Conservation (phyloP, 371 early-diverging fungal species). For the Furculomyces boomerangus region DNA sequence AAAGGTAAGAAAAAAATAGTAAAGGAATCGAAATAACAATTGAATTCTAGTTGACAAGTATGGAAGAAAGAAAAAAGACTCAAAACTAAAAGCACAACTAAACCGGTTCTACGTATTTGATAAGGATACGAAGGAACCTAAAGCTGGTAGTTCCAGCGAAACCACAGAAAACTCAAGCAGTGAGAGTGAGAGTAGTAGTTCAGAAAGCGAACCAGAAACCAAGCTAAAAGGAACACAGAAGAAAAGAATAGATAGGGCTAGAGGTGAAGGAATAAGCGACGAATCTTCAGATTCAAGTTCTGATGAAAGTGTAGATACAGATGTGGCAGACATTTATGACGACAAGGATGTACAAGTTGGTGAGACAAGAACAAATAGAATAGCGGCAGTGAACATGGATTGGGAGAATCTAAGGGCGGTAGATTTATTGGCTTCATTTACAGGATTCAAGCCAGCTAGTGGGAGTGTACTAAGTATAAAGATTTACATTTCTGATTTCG, state of each 20-base stretch:
- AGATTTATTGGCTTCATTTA: slow-evolving; percentile 77
- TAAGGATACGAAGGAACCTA: background rate
- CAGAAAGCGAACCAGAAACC: background rate
- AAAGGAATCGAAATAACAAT: no score
- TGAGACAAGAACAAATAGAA: slow-evolving; percentile 39
- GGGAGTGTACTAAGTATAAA: slow-evolving; percentile 56
- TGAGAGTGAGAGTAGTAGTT: slow-evolving; percentile 3
- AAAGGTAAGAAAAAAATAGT: no score
- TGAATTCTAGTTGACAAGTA: slow-evolving; percentile 80
- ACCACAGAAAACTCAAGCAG: slow-evolving; percentile 2
- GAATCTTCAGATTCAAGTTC: slow-evolving; percentile 31
- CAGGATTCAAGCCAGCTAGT: slow-evolving; percentile 60
- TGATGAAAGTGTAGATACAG: slow-evolving; percentile 29
- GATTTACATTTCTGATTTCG: slow-evolving; percentile 92
- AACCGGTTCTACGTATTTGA: slow-evolving; percentile 7
- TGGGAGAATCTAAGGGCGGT: slow-evolving; percentile 84
- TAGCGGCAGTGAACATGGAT: slow-evolving; percentile 92
- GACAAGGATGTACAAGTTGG: slow-evolving; percentile 7
- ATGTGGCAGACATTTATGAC: slow-evolving; percentile 16
- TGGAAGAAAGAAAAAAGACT: slow-evolving; percentile 46
- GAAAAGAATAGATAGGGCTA: slow-evolving; percentile 41
- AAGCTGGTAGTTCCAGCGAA: slow-evolving; percentile 25
- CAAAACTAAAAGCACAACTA: slow-evolving; percentile 13
- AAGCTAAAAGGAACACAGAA: background rate
- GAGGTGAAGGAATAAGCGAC: slow-evolving; percentile 52